These are phyloP conservation scores for Trametes sanguinea DNA, from an alignment of 768 basidiomycete genomes.

Conservation along the genomic window DNA sequence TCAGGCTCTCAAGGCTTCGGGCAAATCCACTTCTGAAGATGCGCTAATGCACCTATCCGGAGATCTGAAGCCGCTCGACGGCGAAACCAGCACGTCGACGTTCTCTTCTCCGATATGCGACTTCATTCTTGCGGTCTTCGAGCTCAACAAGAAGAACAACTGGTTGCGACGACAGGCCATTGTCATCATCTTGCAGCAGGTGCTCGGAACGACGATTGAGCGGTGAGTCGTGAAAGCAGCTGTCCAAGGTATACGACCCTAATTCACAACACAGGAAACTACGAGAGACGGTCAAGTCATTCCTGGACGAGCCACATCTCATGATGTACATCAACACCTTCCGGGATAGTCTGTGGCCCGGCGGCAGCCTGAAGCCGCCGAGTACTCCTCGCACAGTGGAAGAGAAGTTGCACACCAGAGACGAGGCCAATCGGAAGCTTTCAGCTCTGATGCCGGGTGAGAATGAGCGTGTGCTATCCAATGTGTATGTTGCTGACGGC, in stretches of 20 bases:
- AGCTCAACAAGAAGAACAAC: constrained; percentile 93
- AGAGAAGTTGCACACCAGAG: constrained; percentile 78
- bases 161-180: constrained; percentile 96
- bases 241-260: background rate
- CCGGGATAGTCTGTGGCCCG: constrained; percentile 81
- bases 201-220: constrained; percentile 94
- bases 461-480: background rate
- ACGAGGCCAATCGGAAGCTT: constrained; percentile 88
- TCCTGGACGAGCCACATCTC: constrained; percentile 70
- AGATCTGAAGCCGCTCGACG: constrained; percentile 79
- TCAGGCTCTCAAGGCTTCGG: constrained; percentile 73
- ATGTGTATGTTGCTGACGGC: background rate
- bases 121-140: constrained; percentile 88
- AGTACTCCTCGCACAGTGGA: constrained; percentile 69
- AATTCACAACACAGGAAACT: constrained; percentile 63
- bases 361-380: constrained; percentile 68
- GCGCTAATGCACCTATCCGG: constrained; percentile 72
- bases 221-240: constrained; percentile 55
- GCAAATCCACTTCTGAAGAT: constrained; percentile 65
- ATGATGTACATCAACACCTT: constrained; percentile 66
- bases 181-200: constrained; percentile 94
- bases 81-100: constrained; percentile 84
- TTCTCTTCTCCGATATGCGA: constrained; percentile 97
- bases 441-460: constrained; percentile 89
- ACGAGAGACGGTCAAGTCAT: constrained; percentile 68